phyloP scores from a whole-genome alignment of 495 filamentous ascomycete species.

The Acidomyces sp. region DNA sequence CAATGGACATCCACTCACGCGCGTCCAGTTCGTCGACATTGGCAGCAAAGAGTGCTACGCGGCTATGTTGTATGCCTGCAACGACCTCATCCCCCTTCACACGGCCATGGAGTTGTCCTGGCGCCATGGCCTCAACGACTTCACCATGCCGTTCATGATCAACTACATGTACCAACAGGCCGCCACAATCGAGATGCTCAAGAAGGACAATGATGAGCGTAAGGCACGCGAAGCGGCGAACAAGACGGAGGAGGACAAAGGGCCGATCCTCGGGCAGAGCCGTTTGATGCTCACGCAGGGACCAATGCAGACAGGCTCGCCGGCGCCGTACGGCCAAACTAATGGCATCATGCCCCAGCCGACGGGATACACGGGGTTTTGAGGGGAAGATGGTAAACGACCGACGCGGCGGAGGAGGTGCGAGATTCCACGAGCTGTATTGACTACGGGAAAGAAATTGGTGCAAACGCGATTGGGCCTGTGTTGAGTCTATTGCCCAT shows the following conservation, averaged over 20 bases:
- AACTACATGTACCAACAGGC: conserved; percentile 89
- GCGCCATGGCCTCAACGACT: conserved; percentile 89
- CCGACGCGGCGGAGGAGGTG: too few relatives aligned
- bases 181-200: conserved; percentile 65
- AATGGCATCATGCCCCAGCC: conserved; percentile 32
- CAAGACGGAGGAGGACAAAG: conserved; percentile 79
- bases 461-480: too few relatives aligned
- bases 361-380: conserved; percentile 30
- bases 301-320: conserved; percentile 39
- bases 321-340: conserved; percentile 29
- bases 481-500: too few relatives aligned
- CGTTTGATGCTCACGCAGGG: conserved; percentile 99
- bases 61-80: conserved; percentile 97
- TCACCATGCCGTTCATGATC: conserved; percentile 99
- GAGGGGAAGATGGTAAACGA: too few relatives aligned
- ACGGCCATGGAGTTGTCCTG: conserved; percentile 92
- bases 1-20: conserved; percentile 12
- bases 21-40: conserved; percentile 86
- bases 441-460: too few relatives aligned
- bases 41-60: conserved; percentile 98
- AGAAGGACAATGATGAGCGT: conserved; percentile 95
- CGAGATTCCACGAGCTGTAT: too few relatives aligned
- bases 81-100: conserved; percentile 88
- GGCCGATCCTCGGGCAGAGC: conserved; percentile 80
- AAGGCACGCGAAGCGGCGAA: conserved; percentile 78